A percentile compares a stretch with the other conserved stretches of the same genome.
Conservation (phyloP, 2,329 filamentous ascomycete genomes). For the Apiospora sp. region DNA sequence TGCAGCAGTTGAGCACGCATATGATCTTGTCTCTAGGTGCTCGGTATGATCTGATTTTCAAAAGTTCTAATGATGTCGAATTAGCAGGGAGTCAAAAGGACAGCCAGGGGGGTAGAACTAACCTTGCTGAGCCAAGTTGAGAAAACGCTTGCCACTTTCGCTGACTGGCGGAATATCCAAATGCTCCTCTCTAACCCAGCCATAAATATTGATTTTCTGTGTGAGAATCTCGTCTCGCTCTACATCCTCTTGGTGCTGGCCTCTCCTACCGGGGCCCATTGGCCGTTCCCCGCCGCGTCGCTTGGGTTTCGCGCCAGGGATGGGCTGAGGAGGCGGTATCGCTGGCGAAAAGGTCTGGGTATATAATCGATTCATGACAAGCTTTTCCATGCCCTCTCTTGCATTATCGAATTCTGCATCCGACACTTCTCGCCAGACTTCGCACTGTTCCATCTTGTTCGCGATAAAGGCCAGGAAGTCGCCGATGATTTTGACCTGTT, state of each 20-base stretch:
- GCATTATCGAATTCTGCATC: constrained; percentile 99
- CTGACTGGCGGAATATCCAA: constrained; percentile 88
- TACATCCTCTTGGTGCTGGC: constrained; percentile 97
- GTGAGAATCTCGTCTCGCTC: constrained; percentile 95
- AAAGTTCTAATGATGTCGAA: constrained; percentile 68
- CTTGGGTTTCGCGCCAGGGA: constrained; percentile 73
- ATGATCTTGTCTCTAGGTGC: constrained; percentile 99
- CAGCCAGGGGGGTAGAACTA: constrained; percentile 30
- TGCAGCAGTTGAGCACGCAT: constrained; percentile 97
- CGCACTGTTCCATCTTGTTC: constrained; percentile 97
- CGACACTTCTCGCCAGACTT: constrained; percentile 94
- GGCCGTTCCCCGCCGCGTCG: constrained; percentile 72
- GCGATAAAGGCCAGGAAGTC: constrained; percentile 97
- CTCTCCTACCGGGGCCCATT: constrained; percentile 82
- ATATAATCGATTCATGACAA: constrained; percentile 98
- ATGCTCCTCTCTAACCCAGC: constrained; percentile 93
- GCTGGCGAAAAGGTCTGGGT: constrained; percentile 95
- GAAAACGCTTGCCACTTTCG: constrained; percentile 86
- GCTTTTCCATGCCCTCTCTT: constrained; percentile 97
- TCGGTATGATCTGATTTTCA: constrained; percentile 96
- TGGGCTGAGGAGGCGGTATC: constrained; percentile 81
- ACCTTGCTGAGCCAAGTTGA: constrained; percentile 89
- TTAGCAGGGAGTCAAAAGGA: not conserved
- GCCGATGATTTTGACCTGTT: constrained; percentile 98
- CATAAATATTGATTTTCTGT: constrained; percentile 96